Conservation (phyloP, 2,329 filamentous ascomycete genomes). For the Fusarium foetens region DNA sequence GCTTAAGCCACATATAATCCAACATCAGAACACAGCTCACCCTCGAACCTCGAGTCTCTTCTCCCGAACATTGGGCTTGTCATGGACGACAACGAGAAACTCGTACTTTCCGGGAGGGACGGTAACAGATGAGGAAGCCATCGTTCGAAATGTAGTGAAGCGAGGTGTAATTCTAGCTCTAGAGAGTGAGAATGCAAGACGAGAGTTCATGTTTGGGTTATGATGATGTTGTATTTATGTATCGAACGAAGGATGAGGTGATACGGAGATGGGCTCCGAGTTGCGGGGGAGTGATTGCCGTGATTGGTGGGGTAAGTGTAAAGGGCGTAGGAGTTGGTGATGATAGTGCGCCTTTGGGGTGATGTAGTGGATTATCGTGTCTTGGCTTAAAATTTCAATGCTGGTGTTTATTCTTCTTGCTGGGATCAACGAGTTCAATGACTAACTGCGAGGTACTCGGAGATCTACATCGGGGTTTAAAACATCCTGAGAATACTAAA, state of each 20-base stretch:
- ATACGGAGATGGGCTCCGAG: not conserved
- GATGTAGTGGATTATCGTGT: not conserved
- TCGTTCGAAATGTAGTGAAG: slow-evolving; percentile 37
- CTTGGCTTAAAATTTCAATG: not conserved
- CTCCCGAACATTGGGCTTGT: slow-evolving; percentile 67
- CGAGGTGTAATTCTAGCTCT: slow-evolving; percentile 6
- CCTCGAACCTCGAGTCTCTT: slow-evolving; percentile 71
- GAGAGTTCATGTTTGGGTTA: slow-evolving; percentile 25
- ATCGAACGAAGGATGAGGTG: not conserved
- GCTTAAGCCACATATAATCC: slow-evolving; percentile 5
- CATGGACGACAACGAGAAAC: slow-evolving; percentile 76
- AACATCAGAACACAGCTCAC: slow-evolving; percentile 51
- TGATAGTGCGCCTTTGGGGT: slow-evolving; percentile 18
- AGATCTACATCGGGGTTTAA: too few relatives aligned
- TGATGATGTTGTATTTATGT: slow-evolving; percentile 6
- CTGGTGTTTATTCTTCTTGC: not conserved
- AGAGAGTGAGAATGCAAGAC: slow-evolving; percentile 19
- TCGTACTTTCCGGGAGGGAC: slow-evolving; percentile 58
- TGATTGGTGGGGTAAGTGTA: slow-evolving; percentile 19
- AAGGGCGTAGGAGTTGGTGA: slow-evolving; percentile 21
- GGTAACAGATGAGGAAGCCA: slow-evolving; percentile 43
- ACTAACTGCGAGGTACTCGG: not conserved
- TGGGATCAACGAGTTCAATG: not conserved
- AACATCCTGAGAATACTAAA: not conserved
- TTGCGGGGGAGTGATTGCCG: slow-evolving; percentile 23